Percentiles rank a stretch among this genome's conserved stretches.
phyloP scores from a whole-genome alignment of 164 flowering plant species.

The Macadamia integrifolia region DNA sequence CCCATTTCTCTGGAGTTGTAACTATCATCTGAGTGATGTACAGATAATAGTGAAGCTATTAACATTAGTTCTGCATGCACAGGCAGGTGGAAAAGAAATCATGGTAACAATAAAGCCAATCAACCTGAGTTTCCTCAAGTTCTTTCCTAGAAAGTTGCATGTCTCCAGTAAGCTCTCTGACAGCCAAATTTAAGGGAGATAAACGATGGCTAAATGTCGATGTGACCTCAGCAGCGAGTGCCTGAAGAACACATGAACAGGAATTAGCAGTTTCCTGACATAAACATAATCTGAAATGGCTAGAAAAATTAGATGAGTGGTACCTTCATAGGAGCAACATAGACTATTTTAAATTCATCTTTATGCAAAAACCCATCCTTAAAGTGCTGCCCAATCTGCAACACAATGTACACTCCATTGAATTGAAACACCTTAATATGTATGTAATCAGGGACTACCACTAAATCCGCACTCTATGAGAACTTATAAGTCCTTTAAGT shows the following conservation, averaged over 20 bases:
- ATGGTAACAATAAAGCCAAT: not conserved
- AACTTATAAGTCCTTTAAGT: not conserved
- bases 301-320: not conserved
- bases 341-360: constrained; percentile 90
- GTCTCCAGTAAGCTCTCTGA: constrained; percentile 97
- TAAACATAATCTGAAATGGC: not conserved
- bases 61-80: constrained; percentile 3
- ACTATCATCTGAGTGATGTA: constrained; percentile 80
- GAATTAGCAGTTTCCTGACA: constrained; percentile 8
- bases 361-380: constrained; percentile 90
- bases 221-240: constrained; percentile 97
- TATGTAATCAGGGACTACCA: not conserved
- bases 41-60: constrained; percentile 6
- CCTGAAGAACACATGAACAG: constrained; percentile 33
- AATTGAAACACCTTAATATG: constrained; percentile 5
- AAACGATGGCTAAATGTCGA: constrained; percentile 85
- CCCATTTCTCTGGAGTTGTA: constrained; percentile 99
- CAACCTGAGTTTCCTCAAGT: constrained; percentile 95
- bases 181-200: constrained; percentile 78
- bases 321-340: constrained; percentile 99
- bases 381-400: constrained; percentile 91
- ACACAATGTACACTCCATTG: constrained; percentile 6
- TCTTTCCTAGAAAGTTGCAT: constrained; percentile 92
- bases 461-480: not conserved
- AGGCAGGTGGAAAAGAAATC: constrained; percentile 1